Conservation (phyloP, 805 yeast species). For the Sugiyamaella boreocaroliniensis region DNA sequence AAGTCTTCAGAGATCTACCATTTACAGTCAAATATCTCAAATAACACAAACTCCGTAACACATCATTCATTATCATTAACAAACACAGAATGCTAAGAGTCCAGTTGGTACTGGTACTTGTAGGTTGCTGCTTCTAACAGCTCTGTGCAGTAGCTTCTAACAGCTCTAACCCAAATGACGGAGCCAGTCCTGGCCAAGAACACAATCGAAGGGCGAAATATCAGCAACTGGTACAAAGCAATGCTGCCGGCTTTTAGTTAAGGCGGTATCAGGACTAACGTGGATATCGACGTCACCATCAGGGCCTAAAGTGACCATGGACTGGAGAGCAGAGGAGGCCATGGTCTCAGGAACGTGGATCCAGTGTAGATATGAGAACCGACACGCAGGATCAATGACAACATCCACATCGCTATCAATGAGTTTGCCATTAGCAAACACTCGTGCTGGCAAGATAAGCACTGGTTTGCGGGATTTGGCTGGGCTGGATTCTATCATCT, state of each 20-base stretch:
- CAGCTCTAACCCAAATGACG: neutral
- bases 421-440: neutral
- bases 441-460: neutral
- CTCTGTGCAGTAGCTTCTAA: neutral
- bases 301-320: neutral
- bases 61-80: neutral
- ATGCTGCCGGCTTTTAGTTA: neutral
- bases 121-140: neutral
- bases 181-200: conserved; percentile 12
- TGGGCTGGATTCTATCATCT: neutral
- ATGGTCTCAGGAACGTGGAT: neutral
- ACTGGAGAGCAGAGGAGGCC: neutral
- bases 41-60: neutral
- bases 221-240: conserved; percentile 2
- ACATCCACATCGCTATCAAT: conserved; percentile 7
- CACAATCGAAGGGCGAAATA: conserved; percentile 13
- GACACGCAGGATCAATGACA: conserved; percentile 4
- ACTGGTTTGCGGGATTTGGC: neutral
- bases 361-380: conserved; percentile 5
- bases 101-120: neutral
- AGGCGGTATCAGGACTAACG: neutral
- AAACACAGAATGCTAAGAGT: neutral
- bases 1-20: too few species aligned
- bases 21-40: too few species aligned
- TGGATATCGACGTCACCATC: conserved; percentile 3